Evolutionary conservation across 306 rosid genomes (phyloP).

Genomic region (Dryas octopetala): DNA sequence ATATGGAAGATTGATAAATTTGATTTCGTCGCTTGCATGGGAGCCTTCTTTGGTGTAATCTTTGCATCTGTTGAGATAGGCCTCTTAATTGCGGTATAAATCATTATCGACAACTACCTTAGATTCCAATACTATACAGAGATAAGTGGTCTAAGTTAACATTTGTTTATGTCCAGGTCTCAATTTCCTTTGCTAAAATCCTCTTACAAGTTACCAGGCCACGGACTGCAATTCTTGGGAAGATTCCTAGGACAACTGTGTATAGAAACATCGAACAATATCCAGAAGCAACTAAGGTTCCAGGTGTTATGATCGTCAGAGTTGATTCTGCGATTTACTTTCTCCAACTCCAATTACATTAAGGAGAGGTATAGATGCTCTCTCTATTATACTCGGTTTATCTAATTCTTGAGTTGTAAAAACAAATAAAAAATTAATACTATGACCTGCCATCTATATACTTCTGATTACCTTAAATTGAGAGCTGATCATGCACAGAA

Average conservation of each 20-base stretch:
- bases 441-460: background rate
- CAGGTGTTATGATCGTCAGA: conserved; percentile 78
- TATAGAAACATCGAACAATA: conserved; percentile 89
- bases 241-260: conserved; percentile 77
- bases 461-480: background rate
- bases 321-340: conserved; percentile 94
- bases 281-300: conserved; percentile 77
- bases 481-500: background rate
- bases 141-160: conserved; percentile 20
- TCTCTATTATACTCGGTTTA: conserved; percentile 14
- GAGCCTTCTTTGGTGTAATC: conserved; percentile 94
- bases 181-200: conserved; percentile 91
- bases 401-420: background rate
- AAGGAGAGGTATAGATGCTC: conserved; percentile 70
- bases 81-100: conserved; percentile 80
- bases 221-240: conserved; percentile 81
- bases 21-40: conserved; percentile 92
- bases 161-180: conserved; percentile 44
- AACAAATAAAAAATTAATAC: background rate
- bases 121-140: conserved; percentile 20
- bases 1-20: conserved; percentile 92
- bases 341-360: conserved; percentile 88
- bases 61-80: conserved; percentile 78
- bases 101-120: conserved; percentile 21
- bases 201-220: conserved; percentile 94